Evolutionary conservation across 1,284 basidiomycete genomes (phyloP).

Genomic region (Testicularia cyperi): DNA sequence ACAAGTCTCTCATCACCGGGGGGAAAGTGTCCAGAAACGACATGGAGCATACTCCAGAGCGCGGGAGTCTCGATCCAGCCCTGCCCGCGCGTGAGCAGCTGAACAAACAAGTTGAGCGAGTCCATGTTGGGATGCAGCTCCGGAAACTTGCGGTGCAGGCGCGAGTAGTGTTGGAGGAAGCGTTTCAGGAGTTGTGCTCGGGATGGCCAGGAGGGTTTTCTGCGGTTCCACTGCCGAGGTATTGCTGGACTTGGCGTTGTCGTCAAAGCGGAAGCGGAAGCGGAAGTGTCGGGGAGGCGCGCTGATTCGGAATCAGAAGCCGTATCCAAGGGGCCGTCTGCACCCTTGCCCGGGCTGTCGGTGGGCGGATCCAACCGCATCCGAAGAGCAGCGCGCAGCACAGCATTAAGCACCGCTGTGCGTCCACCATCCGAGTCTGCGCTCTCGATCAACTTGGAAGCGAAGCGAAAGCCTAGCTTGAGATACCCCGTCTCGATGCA

Average conservation of each 20-base stretch:
- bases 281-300: no score
- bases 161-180: constrained; percentile 15
- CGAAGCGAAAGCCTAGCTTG: constrained; percentile 4
- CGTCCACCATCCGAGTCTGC: no score
- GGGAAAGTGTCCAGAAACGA: constrained; percentile 9
- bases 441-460: not conserved
- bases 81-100: constrained; percentile 10
- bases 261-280: no score
- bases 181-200: constrained; percentile 17
- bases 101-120: constrained; percentile 10
- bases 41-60: constrained; percentile 21
- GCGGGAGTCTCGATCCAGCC: constrained; percentile 9
- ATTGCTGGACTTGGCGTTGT: no score
- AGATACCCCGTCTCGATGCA: constrained; percentile 14
- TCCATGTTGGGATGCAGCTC: constrained; percentile 2
- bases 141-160: constrained; percentile 4
- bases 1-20: constrained; percentile 1
- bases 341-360: no score
- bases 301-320: no score
- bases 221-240: no score
- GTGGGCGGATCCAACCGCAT: not conserved
- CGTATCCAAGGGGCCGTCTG: no score
- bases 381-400: constrained; percentile 6
- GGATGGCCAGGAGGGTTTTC: constrained; percentile 9
- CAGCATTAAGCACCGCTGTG: no score